Conservation (phyloP, 805 yeast species). For the Zygoascus ofunaensis region DNA sequence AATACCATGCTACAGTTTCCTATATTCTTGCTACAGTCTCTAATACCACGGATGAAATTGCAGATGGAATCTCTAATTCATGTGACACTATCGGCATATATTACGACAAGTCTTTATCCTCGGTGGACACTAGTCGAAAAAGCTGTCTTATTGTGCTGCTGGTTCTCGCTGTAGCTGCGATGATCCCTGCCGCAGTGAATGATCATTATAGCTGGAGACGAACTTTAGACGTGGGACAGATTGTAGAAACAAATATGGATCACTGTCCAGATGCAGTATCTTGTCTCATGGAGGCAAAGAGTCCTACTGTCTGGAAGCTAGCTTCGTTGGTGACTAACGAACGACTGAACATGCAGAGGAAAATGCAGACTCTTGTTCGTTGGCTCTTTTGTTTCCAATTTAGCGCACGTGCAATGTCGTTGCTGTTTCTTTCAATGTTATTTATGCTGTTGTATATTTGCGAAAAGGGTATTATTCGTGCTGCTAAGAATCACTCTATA, state of each 20-base stretch:
- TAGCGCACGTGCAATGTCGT: neutral
- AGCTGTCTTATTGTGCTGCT: constrained; percentile 4
- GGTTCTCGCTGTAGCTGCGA: constrained; percentile 6
- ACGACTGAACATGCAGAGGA: constrained; percentile 2
- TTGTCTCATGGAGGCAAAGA: neutral
- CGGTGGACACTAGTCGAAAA: neutral
- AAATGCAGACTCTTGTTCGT: constrained; percentile 5
- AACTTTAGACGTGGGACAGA: neutral
- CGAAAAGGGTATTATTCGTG: neutral
- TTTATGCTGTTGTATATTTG: constrained; percentile 2
- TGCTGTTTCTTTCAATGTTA: constrained; percentile 5
- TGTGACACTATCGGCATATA: neutral
- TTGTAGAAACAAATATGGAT: constrained; percentile 1
- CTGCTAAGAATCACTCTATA: neutral
- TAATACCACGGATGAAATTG: neutral
- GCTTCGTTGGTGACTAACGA: neutral
- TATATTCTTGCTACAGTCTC: neutral
- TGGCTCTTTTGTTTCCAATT: constrained; percentile 2
- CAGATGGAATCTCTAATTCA: neutral
- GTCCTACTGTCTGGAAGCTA: neutral
- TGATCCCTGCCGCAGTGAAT: constrained; percentile 5
- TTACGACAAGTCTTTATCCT: neutral
- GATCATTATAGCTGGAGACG: constrained; percentile 9
- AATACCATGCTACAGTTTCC: constrained; percentile 2
- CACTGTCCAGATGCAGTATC: neutral